phyloP scores from a whole-genome alignment of 306 rosid species.

The Quercus dentata region DNA sequence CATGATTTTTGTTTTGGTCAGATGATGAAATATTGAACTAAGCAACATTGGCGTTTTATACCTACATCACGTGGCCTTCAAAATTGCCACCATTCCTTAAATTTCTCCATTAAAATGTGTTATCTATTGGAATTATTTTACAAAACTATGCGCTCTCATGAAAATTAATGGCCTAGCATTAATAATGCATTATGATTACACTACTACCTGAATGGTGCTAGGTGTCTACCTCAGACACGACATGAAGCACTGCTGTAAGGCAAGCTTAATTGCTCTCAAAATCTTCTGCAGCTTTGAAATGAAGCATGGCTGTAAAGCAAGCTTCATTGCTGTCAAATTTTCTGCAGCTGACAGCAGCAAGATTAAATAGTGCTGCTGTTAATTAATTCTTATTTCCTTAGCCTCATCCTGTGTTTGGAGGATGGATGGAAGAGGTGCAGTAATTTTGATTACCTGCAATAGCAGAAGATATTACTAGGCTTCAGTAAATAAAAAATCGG shows the following conservation, averaged over 20 bases:
- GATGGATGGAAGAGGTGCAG: conserved; percentile 56
- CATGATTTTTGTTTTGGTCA: too few species aligned
- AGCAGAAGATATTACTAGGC: not conserved
- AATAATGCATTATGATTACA: not conserved
- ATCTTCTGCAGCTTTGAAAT: not conserved
- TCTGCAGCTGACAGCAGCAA: not conserved
- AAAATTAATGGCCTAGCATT: not conserved
- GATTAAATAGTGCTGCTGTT: not conserved
- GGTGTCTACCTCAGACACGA: not conserved
- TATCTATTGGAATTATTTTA: not conserved
- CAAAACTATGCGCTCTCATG: not conserved
- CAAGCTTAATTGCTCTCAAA: not conserved
- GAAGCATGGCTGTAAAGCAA: not conserved
- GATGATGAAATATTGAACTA: too few species aligned
- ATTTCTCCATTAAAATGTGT: not conserved
- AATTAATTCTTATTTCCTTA: not conserved
- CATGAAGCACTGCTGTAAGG: not conserved
- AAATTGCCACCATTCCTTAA: not conserved
- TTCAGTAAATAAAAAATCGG: too few species aligned
- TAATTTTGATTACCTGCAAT: conserved; percentile 52
- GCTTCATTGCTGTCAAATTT: not conserved
- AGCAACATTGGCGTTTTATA: too few species aligned
- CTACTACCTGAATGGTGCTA: not conserved
- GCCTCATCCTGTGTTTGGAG: conserved; percentile 40
- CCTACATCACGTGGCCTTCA: too few species aligned